phyloP scores from a whole-genome alignment of 2,329 filamentous ascomycete genomes.

The Neonectria coccinea region DNA sequence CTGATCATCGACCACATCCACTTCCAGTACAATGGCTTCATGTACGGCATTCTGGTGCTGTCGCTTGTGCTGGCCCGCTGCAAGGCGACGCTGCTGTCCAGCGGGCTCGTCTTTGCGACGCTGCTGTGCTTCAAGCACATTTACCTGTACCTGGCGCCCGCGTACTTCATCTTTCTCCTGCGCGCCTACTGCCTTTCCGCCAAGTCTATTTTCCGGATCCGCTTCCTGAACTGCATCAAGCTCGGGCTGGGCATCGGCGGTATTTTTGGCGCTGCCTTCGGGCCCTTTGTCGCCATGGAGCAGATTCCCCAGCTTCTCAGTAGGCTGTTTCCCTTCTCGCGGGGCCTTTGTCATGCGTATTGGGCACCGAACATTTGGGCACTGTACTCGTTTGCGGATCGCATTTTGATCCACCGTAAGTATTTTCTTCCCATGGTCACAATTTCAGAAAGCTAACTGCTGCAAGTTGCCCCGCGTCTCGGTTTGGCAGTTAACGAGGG shows the following conservation, averaged over 20 bases:
- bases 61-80: slow-evolving; percentile 87
- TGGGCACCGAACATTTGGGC: slow-evolving; percentile 99
- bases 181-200: slow-evolving; percentile 87
- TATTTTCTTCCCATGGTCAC: slow-evolving; percentile 15
- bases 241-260: slow-evolving; percentile 78
- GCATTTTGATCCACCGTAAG: slow-evolving; percentile 83
- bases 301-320: slow-evolving; percentile 87
- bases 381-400: slow-evolving; percentile 91
- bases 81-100: slow-evolving; percentile 78
- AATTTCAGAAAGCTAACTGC: slow-evolving; percentile 22
- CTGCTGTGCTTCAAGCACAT: slow-evolving; percentile 98
- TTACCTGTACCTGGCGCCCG: slow-evolving; percentile 94
- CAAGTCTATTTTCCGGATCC: slow-evolving; percentile 79
- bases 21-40: slow-evolving; percentile 98
- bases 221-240: slow-evolving; percentile 84
- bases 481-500: slow-evolving; percentile 78
- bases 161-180: slow-evolving; percentile 95
- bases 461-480: slow-evolving; percentile 81
- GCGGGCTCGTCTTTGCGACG: slow-evolving; percentile 85
- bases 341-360: slow-evolving; percentile 95
- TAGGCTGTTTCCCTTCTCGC: slow-evolving; percentile 91
- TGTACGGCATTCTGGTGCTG: slow-evolving; percentile 90
- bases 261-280: slow-evolving; percentile 85
- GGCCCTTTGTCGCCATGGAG: slow-evolving; percentile 83
- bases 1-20: slow-evolving; percentile 98